Conservation (phyloP, 306 rosid species). For the Phaseolus lunatus region DNA sequence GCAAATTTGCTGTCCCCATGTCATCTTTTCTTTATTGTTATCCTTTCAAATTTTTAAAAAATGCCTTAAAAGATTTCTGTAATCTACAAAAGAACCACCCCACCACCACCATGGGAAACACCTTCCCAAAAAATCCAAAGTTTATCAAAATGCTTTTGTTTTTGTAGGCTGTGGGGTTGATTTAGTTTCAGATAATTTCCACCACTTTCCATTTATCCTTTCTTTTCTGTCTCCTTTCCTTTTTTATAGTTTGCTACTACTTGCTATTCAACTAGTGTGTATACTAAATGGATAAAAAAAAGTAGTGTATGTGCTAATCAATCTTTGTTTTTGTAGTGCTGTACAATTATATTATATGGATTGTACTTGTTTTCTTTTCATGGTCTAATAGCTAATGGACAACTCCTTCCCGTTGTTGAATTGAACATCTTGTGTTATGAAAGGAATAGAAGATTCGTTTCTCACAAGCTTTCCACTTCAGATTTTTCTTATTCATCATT, state of each 20-base stretch:
- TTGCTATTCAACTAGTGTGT: constrained; percentile 52
- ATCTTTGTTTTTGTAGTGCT: constrained; percentile 21
- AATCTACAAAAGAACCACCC: constrained; percentile 51
- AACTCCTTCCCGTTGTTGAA: constrained; percentile 30
- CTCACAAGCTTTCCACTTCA: constrained; percentile 37
- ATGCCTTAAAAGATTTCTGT: constrained; percentile 46
- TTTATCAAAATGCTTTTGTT: constrained; percentile 48
- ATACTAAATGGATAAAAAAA: neutral
- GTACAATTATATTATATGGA: constrained; percentile 14
- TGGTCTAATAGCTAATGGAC: constrained; percentile 16
- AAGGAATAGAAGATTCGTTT: constrained; percentile 54
- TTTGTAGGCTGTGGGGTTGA: constrained; percentile 46
- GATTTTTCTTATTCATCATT: constrained; percentile 29
- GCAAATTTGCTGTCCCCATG: constrained; percentile 49
- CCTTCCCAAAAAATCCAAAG: constrained; percentile 44
- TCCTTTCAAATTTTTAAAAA: constrained; percentile 24
- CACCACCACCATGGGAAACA: constrained; percentile 48
- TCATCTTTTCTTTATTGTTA: constrained; percentile 1
- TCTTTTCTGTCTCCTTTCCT: neutral
- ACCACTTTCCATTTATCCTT: constrained; percentile 36
- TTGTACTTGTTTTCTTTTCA: constrained; percentile 23
- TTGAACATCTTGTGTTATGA: constrained; percentile 32
- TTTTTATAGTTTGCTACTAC: neutral
- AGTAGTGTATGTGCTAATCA: constrained; percentile 28
- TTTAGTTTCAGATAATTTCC: constrained; percentile 36